Conservation (phyloP, 371 early-diverging fungal species). For the Lichtheimia corymbifera region DNA sequence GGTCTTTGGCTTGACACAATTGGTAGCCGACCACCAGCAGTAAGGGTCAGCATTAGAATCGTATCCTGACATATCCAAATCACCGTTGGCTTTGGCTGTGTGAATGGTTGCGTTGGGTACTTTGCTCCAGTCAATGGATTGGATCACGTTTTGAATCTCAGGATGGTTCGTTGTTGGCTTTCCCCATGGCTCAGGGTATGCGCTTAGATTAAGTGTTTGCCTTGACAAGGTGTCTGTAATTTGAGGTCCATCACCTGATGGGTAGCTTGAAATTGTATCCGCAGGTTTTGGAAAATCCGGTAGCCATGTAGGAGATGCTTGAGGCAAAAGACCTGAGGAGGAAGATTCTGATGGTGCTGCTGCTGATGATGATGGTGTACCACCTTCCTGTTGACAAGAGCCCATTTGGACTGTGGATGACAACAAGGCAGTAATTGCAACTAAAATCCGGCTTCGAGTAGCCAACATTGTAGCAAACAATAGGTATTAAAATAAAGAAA, state of each 20-base stretch:
- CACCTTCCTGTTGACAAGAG: too few relatives aligned
- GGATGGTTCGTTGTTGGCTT: constrained; percentile 28
- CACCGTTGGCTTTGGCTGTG: constrained; percentile 20
- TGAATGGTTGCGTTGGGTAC: constrained; percentile 43
- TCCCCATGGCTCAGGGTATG: constrained; percentile 46
- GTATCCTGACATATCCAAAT: constrained; percentile 25
- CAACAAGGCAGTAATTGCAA: too few relatives aligned
- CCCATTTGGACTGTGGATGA: too few relatives aligned
- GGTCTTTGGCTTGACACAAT: constrained; percentile 45
- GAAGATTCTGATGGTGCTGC: constrained; percentile 15
- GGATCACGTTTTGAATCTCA: constrained; percentile 41
- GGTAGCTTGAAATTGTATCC: constrained; percentile 32
- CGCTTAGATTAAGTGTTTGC: constrained; percentile 23
- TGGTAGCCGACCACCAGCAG: constrained; percentile 53
- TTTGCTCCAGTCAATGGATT: constrained; percentile 45
- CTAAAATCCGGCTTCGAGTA: too few relatives aligned
- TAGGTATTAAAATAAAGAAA: too few relatives aligned
- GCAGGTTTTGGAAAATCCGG: constrained; percentile 31
- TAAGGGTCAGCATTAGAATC: constrained; percentile 30
- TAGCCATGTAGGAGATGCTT: constrained; percentile 49
- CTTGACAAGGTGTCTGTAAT: constrained; percentile 19
- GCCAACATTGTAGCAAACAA: too few relatives aligned
- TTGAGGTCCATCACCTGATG: constrained; percentile 25
- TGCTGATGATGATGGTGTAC: constrained; percentile 2
- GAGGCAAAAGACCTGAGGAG: constrained; percentile 28